phyloP scores from a whole-genome alignment of 2,329 filamentous ascomycete species.

The Talaromyces atroroseus region DNA sequence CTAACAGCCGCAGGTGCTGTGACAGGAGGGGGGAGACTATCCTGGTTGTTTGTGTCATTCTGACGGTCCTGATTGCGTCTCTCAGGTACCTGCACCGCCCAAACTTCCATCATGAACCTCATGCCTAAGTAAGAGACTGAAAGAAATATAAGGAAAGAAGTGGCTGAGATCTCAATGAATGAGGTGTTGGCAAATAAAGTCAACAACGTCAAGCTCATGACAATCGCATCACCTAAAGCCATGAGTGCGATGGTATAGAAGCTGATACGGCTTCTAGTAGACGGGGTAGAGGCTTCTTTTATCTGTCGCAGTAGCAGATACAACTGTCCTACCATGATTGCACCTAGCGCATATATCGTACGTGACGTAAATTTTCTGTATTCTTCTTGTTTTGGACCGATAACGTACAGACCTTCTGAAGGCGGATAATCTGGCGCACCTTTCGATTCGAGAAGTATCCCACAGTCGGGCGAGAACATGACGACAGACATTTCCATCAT shows the following conservation, averaged over 20 bases:
- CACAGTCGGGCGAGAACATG: constrained; percentile 61
- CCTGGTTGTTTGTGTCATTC: constrained; percentile 26
- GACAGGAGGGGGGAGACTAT: constrained; percentile 46
- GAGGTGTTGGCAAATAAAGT: constrained; percentile 52
- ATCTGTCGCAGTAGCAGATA: constrained; percentile 56
- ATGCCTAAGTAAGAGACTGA: constrained; percentile 59
- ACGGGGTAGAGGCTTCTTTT: constrained; percentile 60
- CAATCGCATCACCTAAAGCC: constrained; percentile 57
- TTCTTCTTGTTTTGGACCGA: constrained; percentile 54
- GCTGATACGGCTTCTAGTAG: constrained; percentile 58
- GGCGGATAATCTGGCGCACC: constrained; percentile 51
- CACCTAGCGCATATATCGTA: constrained; percentile 49
- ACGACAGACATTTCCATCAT: constrained; percentile 55
- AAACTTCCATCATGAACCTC: constrained; percentile 63
- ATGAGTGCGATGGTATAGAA: constrained; percentile 60
- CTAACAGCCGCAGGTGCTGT: constrained; percentile 42
- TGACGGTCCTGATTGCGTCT: constrained; percentile 31
- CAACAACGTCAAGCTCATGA: constrained; percentile 51
- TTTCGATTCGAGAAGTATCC: constrained; percentile 59
- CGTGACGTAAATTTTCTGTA: constrained; percentile 48
- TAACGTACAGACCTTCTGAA: constrained; percentile 48
- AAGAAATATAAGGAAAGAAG: constrained; percentile 55
- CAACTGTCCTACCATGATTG: constrained; percentile 49
- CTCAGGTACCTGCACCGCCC: constrained; percentile 53
- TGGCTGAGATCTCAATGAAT: constrained; percentile 51